These are phyloP conservation scores for Capsicum rhomboideum DNA, from an alignment of 257 asterid genomes.

Conservation along the genomic window DNA sequence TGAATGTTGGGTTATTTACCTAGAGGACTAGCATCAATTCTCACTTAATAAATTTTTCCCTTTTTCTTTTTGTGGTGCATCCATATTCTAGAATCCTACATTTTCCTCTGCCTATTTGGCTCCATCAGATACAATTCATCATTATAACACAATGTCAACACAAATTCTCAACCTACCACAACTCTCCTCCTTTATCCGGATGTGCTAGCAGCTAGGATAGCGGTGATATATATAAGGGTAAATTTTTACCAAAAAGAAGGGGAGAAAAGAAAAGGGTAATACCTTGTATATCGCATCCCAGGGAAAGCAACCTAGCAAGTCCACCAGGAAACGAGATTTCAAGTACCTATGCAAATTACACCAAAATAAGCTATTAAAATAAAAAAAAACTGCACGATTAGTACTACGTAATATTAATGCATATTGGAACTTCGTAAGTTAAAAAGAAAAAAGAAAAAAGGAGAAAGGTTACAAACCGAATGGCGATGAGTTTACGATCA, in stretches of 20 bases:
- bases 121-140: not conserved
- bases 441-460: no score
- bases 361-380: not conserved
- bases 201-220: not conserved
- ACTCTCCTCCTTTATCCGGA: not conserved
- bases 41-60: no score
- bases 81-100: no score
- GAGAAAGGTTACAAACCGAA: constrained; percentile 24
- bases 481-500: constrained; percentile 44
- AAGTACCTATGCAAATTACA: constrained; percentile 31
- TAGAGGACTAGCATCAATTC: no score
- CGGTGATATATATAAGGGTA: not conserved
- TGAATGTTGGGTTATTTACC: no score
- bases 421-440: not conserved
- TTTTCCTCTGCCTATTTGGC: not conserved
- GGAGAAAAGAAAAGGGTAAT: not conserved
- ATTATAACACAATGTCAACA: not conserved
- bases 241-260: not conserved
- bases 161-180: not conserved
- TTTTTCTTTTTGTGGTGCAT: no score
- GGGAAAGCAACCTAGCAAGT: constrained; percentile 67
- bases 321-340: constrained; percentile 49
- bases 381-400: not conserved
- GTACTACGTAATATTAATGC: not conserved
- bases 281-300: constrained; percentile 73